Evolutionary conservation across 2,329 filamentous ascomycete genomes (phyloP), one percentile per base, ranked within the genome.

Genomic region (Penicillium concentricum): DNA sequence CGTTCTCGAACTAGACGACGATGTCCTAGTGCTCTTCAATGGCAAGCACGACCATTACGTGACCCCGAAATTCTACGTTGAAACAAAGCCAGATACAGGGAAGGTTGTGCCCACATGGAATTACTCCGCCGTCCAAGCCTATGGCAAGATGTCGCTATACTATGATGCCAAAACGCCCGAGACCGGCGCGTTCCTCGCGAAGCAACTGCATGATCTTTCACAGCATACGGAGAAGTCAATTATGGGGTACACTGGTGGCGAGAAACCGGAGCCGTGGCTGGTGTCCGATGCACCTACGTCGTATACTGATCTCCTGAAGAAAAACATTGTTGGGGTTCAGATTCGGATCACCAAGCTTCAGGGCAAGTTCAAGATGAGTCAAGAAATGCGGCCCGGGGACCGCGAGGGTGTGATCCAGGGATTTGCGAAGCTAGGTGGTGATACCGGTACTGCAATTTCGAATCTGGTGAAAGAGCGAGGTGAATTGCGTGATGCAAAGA

Each of bases 31-130:
- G 3, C 74, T 88, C 13, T 89, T 89, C 77, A 88, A 78, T 42
- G 78, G 77, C 0, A 75, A 80, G 0, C 68, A 76, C 0, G 81
- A 88, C 32, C 83, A 87, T 70, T 89, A 89, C 61, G 81, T 89
- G 7, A 88, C 86, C 0, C 83, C 54, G 4, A 85, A 86, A 61
- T 88, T 87, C 70, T 88, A 88, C 74, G 76, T 73, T 22, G 79
- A 84, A 59, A 88, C 86, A 2, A 88, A 88, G 69, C 86, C 85
- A 0, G 66, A 65, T 0, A 84, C 81, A 0, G 86, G 81, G 24
- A 89, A 88, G 64, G 86, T 88, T 0, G 86, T 87, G 6, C 85
- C 85, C 1, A 89, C 86, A 0, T 89, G 86, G 87, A 85, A 89
- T 70, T 89, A 88, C 64, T 78, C 83, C 0, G 85, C 86, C 0